Base-by-base conservation (phyloP, 257 asterid genomes). In the Ligustrum vulgare region DNA sequence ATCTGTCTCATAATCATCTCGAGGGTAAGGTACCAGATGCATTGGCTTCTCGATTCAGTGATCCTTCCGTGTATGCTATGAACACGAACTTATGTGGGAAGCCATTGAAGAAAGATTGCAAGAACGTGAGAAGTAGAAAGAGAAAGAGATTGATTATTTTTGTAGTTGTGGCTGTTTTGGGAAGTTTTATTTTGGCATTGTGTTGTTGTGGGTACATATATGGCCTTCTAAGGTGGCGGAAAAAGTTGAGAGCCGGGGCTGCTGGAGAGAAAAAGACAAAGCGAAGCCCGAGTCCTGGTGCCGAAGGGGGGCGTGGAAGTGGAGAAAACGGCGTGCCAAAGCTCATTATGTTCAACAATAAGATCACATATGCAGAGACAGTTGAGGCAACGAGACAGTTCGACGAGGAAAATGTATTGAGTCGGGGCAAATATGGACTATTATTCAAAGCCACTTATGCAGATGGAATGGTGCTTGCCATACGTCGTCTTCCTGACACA, bases 391-490 rank as follows among this genome's bases (percentile, higher is more conserved):
- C 98, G 1, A 84, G 94, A 69, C 92, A 92, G 63, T 92, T 89
- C 49, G 98, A 91, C 16, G 98, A 92, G 87, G 97, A 91, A 65
- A 91, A 88, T 37, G 98, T 91, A 73, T 36, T 92, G 41, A 92
- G 92, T 80, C 82, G 98, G 62, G 89, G 93, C 7, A 85, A 85
- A 31, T 89, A 85, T 28, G 98, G 98, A 5, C 74, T 92, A 0
- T 20, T 92, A 7, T 92, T 86, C 82, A 92, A 92, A 67, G 93
- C 97, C 60, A 85, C 86, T 8, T 92, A 85, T 72, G 88, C 84
- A 0, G 98, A 92, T 73, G 98, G 98, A 13, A 89, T 91, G 97
- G 97, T 92, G 35, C 94, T 92, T 23, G 93, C 98, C 0, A 85
- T 92, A 12, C 91, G 93, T 13, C 81, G 93, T 0, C 97, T 92